These are phyloP conservation scores for Pontederia paniculata DNA, from an alignment of 176 grass and related monocot genomes.

Conservation along the genomic window DNA sequence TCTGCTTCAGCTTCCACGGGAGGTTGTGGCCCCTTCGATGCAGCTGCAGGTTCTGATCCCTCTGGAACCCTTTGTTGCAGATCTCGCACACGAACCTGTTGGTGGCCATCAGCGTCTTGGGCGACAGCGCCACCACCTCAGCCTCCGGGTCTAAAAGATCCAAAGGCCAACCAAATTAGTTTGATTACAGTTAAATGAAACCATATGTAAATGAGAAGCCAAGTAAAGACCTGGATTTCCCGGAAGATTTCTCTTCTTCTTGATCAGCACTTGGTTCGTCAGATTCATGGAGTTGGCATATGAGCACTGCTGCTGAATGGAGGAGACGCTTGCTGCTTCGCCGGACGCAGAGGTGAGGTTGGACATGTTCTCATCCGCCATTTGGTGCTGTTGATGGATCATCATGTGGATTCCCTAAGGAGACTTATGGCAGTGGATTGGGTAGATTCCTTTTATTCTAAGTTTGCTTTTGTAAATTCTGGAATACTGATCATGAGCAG, in stretches of 20 bases:
- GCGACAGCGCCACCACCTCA: conserved; percentile 86
- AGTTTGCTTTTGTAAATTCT: too few relatives aligned
- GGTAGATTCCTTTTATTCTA: not conserved
- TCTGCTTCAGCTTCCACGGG: conserved; percentile 97
- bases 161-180: not conserved
- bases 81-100: conserved; percentile 94
- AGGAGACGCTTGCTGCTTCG: conserved; percentile 64
- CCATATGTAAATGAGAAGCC: too few relatives aligned
- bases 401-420: conserved; percentile 20
- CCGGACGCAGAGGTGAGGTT: conserved; percentile 93
- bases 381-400: conserved; percentile 61
- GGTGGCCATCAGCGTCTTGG: conserved; percentile 82
- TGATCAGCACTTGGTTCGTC: conserved; percentile 30
- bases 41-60: conserved; percentile 98
- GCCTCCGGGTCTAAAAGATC: conserved; percentile 62
- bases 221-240: conserved; percentile 94
- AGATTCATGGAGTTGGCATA: conserved; percentile 22
- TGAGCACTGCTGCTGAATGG: conserved; percentile 32
- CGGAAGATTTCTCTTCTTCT: conserved; percentile 93
- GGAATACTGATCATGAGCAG: too few relatives aligned
- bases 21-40: conserved; percentile 95
- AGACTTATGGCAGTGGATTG: not conserved
- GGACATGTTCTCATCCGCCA: conserved; percentile 85
- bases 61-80: conserved; percentile 90
- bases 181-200: not conserved